Evolutionary conservation across 768 basidiomycete genomes (phyloP), one percentile per base, ranked within the genome.

Genomic region (Suillus variegatus): DNA sequence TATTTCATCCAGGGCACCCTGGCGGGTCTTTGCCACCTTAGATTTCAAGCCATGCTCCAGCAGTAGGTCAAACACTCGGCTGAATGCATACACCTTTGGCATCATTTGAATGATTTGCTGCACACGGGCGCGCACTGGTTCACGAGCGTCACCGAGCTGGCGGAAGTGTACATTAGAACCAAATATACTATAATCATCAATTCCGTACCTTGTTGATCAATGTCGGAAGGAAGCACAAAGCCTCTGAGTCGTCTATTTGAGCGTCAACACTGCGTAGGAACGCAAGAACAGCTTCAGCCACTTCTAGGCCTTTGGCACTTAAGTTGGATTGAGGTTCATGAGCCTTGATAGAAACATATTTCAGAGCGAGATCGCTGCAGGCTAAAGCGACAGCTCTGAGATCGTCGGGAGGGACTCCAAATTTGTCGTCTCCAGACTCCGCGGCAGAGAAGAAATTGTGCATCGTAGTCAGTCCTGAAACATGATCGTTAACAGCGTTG

Each of bases 281-380:
- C 10, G 86, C 81, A 13, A 98, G 70, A 43, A 97, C 83, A 43
- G 90, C 83, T 69, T 93, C 93, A 36, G 95, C 83, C 43, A 93
- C 86, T 67, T 99, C 97, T 70, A 99, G 77, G 72, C 95, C 96
- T 75, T 92, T 93, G 58, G 92, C 87, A 4, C 90, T 84, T 28
- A 97, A 81, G 72, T 94, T 97, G 8, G 96, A 92, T 71, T 96
- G 95, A 47, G 95, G 90, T 75, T 96, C 92, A 67, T 97, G 91
- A 28, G 89, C 85, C 70, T 93, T 92, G 72, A 98, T 87, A 2
- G 95, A 97, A 36, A 90, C 86, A 70, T 99, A 99, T 82, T 99
- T 99, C 73, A 99, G 80, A 2, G 92, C 87, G 41, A 99, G 82
- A 76, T 99, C 97, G 55, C 94, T 88, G 73, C 95, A 98, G 35